Evolutionary conservation across 768 basidiomycete species (phyloP).

Genomic region (Agaricus blazei): DNA sequence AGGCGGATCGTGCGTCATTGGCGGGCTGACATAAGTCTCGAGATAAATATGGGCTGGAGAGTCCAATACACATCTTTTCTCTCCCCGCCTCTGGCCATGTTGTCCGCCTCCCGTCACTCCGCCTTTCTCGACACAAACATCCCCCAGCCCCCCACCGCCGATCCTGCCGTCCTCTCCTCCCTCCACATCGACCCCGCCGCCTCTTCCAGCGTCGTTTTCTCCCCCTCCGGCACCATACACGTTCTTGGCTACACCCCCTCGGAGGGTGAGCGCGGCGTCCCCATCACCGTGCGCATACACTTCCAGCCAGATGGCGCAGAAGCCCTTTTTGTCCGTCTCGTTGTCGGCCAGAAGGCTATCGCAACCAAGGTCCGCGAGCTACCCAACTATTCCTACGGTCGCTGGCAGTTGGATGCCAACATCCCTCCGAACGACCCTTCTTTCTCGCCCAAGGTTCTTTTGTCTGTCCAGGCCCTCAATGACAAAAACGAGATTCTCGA

Average conservation of each 20-base stretch:
- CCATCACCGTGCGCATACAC: constrained; percentile 59
- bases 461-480: constrained; percentile 62
- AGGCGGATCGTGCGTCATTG: constrained; percentile 8
- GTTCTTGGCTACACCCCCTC: constrained; percentile 61
- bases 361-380: constrained; percentile 60
- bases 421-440: constrained; percentile 50
- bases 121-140: constrained; percentile 9
- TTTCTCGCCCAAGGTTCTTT: constrained; percentile 40
- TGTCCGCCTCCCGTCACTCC: constrained; percentile 5
- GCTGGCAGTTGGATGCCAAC: constrained; percentile 63
- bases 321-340: constrained; percentile 63
- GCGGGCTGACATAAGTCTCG: background rate
- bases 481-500: constrained; percentile 52
- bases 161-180: constrained; percentile 3
- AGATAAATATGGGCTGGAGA: constrained; percentile 7
- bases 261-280: constrained; percentile 59
- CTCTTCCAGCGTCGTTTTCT: constrained; percentile 31
- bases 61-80: background rate
- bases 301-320: constrained; percentile 48
- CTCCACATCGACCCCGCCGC: constrained; percentile 7
- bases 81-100: constrained; percentile 3
- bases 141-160: constrained; percentile 2
- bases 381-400: constrained; percentile 37
- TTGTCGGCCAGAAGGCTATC: constrained; percentile 66
- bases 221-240: constrained; percentile 50